Percentiles rank a stretch among this genome's conserved stretches.
Evolutionary conservation across 164 flowering plant genomes (phyloP).

Genomic region (Stephania japonica): DNA sequence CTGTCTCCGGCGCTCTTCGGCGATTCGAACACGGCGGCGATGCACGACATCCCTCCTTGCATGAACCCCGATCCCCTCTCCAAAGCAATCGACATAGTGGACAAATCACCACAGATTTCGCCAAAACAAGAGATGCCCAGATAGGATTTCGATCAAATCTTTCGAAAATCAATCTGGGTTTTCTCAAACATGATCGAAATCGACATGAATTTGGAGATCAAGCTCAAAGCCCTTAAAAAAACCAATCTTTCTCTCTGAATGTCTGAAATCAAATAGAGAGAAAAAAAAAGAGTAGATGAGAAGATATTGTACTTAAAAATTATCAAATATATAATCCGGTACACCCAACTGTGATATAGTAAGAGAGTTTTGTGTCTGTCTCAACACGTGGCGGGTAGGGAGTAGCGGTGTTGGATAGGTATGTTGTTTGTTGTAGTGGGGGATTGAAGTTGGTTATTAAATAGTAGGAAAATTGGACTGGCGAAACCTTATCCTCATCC

Average conservation of each 20-base stretch:
- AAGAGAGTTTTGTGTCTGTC: neutral
- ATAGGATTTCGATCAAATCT: neutral
- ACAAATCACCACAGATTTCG: neutral
- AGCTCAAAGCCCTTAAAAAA: neutral
- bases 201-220: neutral
- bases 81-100: conserved; percentile 32
- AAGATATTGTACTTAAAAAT: neutral
- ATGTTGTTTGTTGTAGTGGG: neutral
- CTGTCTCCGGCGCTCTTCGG: conserved; percentile 15
- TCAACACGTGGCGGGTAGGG: neutral
- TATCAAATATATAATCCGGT: neutral
- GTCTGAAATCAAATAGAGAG: neutral
- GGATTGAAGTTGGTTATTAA: neutral
- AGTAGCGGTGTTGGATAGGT: neutral
- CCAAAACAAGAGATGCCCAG: neutral
- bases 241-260: neutral
- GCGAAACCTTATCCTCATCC: conserved; percentile 4
- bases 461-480: neutral
- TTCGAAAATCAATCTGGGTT: no score
- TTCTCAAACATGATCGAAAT: neutral
- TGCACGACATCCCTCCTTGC: conserved; percentile 20
- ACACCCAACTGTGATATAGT: neutral
- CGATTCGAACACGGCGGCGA: conserved; percentile 17
- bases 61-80: conserved; percentile 27
- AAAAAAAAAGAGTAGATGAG: neutral